phyloP scores from a whole-genome alignment of 306 rosid genomes.

The peach (Prunus persica) region Prunus_persica_NCBIv2 NC_034016.1:9904501-9905000 shows the following conservation, averaged over 20 bases:
- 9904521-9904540: background rate
- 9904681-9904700: constrained; percentile 97
- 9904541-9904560: background rate
- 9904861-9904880: background rate
- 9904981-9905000: background rate
- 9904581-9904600: background rate
- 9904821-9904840: background rate
- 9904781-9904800: background rate
- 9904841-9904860: background rate
- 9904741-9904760: background rate
- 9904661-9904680: constrained; percentile 94
- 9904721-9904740: constrained; percentile 14
- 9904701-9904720: constrained; percentile 62
- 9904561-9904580: background rate
- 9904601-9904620: constrained; percentile 53
- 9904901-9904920: background rate
- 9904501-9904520: background rate
- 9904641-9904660: constrained; percentile 78
- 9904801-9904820: background rate
- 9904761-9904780: too few relatives aligned
- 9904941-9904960: too few relatives aligned
- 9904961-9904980: background rate
- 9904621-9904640: constrained; percentile 80
- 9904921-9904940: background rate
- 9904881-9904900: background rate